Base-by-base conservation (phyloP, 169 alveolate species). In the Babesia bigemina region DNA sequence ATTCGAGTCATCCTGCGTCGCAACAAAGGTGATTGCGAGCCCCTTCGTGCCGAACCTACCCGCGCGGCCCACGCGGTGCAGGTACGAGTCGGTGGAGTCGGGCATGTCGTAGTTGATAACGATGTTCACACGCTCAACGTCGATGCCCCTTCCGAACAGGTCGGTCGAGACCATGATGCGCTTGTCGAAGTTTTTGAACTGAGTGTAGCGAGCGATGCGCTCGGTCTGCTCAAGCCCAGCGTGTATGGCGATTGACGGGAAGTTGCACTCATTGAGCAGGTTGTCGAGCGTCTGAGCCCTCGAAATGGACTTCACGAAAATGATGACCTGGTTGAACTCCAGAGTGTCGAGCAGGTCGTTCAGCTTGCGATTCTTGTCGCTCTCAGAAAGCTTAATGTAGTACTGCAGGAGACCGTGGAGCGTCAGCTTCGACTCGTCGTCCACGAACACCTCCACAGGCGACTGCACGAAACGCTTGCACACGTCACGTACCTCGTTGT, bases 31-130 rank as follows among this genome's bases (percentile, higher is more conserved):
- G 79, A 98, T 95, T 29, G 99, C 99, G 52, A 97, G 91, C 24
- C 99, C 99, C 88, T 98, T 98, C 19, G 99, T 98, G 39, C 99
- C 99, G 95, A 97, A 97, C 88, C 99, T 94, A 44, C 99, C 99
- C 21, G 99, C 99, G 79, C 99, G 95, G 66, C 99, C 99, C 50
- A 98, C 96, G 57, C 98, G 70, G 76, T 93, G 96, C 45, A 93
- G 85, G 76, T 94, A 92, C 17, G 94, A 90, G 73, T 92, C 97
- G 47, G 96, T 87, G 69, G 91, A 92, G 66, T 92, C 96, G 33
- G 99, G 99, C 99, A 96, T 97, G 93, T 97, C 99, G 92, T 96
- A 97, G 95, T 98, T 98, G 91, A 98, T 96, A 42, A 98, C 99
- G 60, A 98, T 97, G 86, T 98, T 98, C 75, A 98, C 99, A 71